Conservation (phyloP, 495 filamentous ascomycete genomes). For the Chaetomidium leptoderma region DNA sequence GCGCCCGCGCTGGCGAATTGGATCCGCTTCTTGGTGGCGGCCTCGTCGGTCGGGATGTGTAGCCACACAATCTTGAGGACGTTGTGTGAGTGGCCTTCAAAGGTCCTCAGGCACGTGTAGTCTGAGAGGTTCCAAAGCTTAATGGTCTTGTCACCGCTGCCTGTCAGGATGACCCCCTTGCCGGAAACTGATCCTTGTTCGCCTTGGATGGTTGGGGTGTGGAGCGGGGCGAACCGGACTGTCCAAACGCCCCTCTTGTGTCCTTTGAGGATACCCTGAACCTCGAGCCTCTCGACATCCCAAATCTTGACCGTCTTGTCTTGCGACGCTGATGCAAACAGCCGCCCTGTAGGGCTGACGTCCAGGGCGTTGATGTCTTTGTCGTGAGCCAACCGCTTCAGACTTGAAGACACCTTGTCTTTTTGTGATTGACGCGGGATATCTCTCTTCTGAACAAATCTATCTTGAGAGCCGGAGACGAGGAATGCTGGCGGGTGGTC, state of each 20-base stretch:
- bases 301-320: constrained; percentile 97
- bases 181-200: constrained; percentile 60
- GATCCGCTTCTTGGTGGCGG: constrained; percentile 47
- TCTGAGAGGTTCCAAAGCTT: constrained; percentile 93
- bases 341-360: constrained; percentile 58
- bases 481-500: constrained; percentile 78
- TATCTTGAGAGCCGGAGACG: constrained; percentile 88
- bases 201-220: constrained; percentile 66
- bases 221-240: constrained; percentile 76
- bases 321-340: constrained; percentile 94
- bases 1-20: constrained; percentile 84
- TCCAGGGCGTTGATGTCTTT: constrained; percentile 98
- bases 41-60: constrained; percentile 51
- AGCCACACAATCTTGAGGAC: constrained; percentile 93
- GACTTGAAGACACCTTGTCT: constrained; percentile 51
- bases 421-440: constrained; percentile 48
- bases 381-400: constrained; percentile 91
- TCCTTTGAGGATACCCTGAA: constrained; percentile 81
- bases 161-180: constrained; percentile 77
- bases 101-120: constrained; percentile 87
- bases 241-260: constrained; percentile 95
- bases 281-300: constrained; percentile 81
- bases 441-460: constrained; percentile 89
- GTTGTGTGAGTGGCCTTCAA: constrained; percentile 94
- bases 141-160: constrained; percentile 89